Conservation (phyloP, 371 early-diverging fungal genomes). For the Basidiobolus meristosporus region DNA sequence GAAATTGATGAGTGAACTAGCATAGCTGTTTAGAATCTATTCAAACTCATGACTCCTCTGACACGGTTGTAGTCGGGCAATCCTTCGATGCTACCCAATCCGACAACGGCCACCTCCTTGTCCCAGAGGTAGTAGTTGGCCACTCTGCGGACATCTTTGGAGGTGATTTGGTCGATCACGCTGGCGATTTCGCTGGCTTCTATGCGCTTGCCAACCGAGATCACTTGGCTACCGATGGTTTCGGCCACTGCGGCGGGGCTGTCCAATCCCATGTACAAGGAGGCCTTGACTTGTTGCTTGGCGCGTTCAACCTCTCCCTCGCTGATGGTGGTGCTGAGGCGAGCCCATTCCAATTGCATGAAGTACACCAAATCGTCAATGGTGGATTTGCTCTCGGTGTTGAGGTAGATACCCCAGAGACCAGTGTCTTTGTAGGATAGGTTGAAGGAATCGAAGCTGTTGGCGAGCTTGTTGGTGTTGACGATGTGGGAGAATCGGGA, state of each 20-base stretch:
- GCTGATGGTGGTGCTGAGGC: constrained; percentile 67
- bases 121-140: constrained; percentile 79
- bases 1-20: no score
- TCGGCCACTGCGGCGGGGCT: constrained; percentile 87
- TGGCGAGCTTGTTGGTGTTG: constrained; percentile 70
- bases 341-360: constrained; percentile 81
- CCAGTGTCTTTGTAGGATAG: constrained; percentile 95
- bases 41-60: constrained; percentile 58
- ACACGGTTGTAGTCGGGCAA: constrained; percentile 80
- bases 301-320: constrained; percentile 89
- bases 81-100: constrained; percentile 74
- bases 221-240: constrained; percentile 91
- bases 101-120: constrained; percentile 78
- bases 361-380: constrained; percentile 75
- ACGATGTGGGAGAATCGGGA: constrained; percentile 73
- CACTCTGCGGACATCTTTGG: constrained; percentile 69
- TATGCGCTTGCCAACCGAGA: constrained; percentile 80
- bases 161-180: constrained; percentile 62
- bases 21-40: constrained; percentile 25
- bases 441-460: constrained; percentile 95
- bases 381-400: constrained; percentile 57
- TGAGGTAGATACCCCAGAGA: constrained; percentile 88
- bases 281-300: constrained; percentile 94
- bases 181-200: constrained; percentile 64
- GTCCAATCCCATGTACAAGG: constrained; percentile 73